Evolutionary conservation across 257 asterid species (phyloP).

Genomic region (Agastache rugosa): DNA sequence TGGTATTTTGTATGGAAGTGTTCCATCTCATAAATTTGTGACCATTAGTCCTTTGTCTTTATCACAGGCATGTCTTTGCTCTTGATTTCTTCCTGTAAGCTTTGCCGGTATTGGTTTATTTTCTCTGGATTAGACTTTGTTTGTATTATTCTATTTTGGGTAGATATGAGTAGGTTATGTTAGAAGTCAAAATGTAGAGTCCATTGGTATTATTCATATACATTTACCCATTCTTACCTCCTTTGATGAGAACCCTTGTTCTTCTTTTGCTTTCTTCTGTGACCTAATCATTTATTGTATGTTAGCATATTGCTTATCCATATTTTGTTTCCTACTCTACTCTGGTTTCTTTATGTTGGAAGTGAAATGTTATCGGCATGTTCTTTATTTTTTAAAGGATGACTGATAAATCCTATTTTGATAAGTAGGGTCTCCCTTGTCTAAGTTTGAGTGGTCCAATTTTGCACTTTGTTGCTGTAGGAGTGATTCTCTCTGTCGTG

Average conservation of each 20-base stretch:
- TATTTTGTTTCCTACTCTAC: neutral
- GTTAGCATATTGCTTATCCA: neutral
- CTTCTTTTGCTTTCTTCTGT: neutral
- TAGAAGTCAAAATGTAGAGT: slow-evolving; percentile 2
- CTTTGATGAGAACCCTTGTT: neutral
- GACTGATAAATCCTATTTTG: slow-evolving; percentile 22
- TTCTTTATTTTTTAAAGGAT: slow-evolving; percentile 16
- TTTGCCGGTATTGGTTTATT: neutral
- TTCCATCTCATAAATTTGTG: neutral
- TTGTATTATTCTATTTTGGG: slow-evolving; percentile 9
- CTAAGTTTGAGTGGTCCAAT: slow-evolving; percentile 38
- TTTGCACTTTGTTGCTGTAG: slow-evolving; percentile 55
- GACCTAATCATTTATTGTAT: neutral
- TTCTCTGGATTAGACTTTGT: neutral
- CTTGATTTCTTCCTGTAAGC: neutral
- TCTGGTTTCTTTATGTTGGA: neutral
- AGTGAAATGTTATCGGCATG: neutral
- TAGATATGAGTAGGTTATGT: neutral
- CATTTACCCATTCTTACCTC: neutral
- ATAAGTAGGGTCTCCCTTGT: slow-evolving; percentile 18
- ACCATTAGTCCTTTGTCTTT: neutral
- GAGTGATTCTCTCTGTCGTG: slow-evolving; percentile 81
- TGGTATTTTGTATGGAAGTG: neutral
- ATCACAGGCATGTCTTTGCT: neutral
- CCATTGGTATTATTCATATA: neutral